These are phyloP conservation scores for Capillidium rhysosporum DNA, from an alignment of 371 early-diverging fungal genomes.

Conservation along the genomic window DNA sequence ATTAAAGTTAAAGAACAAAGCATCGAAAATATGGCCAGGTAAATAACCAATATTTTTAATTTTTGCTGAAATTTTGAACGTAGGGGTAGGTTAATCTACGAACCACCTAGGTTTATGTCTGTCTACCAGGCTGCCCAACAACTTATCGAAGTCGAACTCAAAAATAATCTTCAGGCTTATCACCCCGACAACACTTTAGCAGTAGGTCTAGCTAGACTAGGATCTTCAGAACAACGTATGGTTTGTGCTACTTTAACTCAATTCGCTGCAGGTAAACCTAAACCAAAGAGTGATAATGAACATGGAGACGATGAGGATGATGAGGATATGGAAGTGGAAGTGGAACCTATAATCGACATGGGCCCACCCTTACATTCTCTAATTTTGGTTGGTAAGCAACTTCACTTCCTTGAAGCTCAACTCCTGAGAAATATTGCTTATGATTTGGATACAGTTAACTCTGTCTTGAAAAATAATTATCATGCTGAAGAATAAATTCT, in stretches of 20 bases:
- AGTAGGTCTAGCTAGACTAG: slow-evolving; percentile 89
- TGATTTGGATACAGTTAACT: slow-evolving; percentile 19
- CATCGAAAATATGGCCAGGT: slow-evolving; percentile 82
- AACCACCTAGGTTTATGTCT: slow-evolving; percentile 97
- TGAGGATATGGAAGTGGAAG: slow-evolving; percentile 6
- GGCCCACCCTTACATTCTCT: slow-evolving; percentile 96
- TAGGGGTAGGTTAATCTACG: slow-evolving; percentile 77
- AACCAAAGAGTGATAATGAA: no score
- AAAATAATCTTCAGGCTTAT: slow-evolving; percentile 24
- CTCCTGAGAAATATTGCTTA: slow-evolving; percentile 52
- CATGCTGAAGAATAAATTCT: no score
- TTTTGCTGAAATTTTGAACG: background rate
- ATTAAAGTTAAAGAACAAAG: slow-evolving; percentile 98
- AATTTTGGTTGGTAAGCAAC: slow-evolving; percentile 67
- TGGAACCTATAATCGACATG: slow-evolving; percentile 39
- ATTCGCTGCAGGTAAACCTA: slow-evolving; percentile 21
- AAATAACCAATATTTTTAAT: slow-evolving; percentile 2
- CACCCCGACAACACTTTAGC: slow-evolving; percentile 51
- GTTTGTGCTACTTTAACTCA: slow-evolving; percentile 76
- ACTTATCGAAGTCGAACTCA: slow-evolving; percentile 77
- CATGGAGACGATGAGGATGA: no score
- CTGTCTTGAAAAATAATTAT: no score
- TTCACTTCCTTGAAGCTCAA: slow-evolving; percentile 93
- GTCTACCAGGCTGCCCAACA: slow-evolving; percentile 87
- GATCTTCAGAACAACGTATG: slow-evolving; percentile 50